phyloP scores from a whole-genome alignment of 1,284 basidiomycete genomes.

The Trametes hirsuta region DNA sequence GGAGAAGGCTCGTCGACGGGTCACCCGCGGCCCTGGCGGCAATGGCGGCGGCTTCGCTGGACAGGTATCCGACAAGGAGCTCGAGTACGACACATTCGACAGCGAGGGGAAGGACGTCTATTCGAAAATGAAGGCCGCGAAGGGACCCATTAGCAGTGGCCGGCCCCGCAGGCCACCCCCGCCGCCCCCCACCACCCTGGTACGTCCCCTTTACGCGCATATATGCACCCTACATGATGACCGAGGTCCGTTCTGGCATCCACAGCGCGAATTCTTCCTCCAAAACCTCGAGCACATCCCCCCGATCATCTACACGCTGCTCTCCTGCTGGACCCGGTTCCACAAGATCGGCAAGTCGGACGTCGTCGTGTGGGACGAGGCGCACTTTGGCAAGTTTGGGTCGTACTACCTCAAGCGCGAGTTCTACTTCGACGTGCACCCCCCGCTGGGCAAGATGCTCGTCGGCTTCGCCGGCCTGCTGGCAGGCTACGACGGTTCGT shows the following conservation, averaged over 20 bases:
- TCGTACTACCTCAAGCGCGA: conserved; percentile 96
- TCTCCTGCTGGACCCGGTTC: conserved; percentile 94
- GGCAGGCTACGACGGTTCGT: conserved; percentile 89
- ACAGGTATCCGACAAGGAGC: conserved; percentile 39
- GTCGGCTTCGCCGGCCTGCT: conserved; percentile 92
- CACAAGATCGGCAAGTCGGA: conserved; percentile 91
- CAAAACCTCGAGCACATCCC: conserved; percentile 87
- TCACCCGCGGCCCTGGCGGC: conserved; percentile 47
- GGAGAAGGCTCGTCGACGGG: conserved; percentile 67
- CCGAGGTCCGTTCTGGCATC: neutral
- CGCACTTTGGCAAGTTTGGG: conserved; percentile 98
- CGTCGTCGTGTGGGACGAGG: conserved; percentile 97
- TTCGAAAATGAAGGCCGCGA: conserved; percentile 57
- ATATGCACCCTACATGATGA: neutral
- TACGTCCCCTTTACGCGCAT: conserved; percentile 41
- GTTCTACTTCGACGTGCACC: conserved; percentile 98
- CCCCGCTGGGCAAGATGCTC: conserved; percentile 98
- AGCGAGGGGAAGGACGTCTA: conserved; percentile 79
- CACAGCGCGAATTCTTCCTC: conserved; percentile 74
- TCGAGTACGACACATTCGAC: conserved; percentile 47
- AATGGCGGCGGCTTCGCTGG: conserved; percentile 38
- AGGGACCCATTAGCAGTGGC: conserved; percentile 59
- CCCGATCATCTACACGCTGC: conserved; percentile 87
- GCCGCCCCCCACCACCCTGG: conserved; percentile 73
- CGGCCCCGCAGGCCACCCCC: conserved; percentile 58